A percentile compares a stretch with the other conserved stretches of the same genome.
phyloP scores from a whole-genome alignment of 1,139 yeast species.

The Taphrina flavorubra region DNA sequence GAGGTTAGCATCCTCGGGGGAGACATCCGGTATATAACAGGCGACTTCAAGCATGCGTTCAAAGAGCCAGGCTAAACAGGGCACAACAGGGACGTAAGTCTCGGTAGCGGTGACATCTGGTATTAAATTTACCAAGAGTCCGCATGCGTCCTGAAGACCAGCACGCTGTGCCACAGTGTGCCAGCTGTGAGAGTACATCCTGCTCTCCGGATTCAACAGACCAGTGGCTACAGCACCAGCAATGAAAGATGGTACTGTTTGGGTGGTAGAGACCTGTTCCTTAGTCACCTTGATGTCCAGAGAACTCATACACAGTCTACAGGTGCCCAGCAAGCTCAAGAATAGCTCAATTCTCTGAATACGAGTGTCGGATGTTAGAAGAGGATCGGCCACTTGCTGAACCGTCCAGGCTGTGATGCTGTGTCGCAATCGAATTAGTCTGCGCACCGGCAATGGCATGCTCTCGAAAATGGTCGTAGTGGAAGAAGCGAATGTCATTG shows the following conservation, averaged over 20 bases:
- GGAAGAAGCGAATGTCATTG: slow-evolving; percentile 57
- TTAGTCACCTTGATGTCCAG: slow-evolving; percentile 57
- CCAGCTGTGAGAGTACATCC: slow-evolving; percentile 73
- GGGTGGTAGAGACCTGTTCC: slow-evolving; percentile 47
- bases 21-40: slow-evolving; percentile 71
- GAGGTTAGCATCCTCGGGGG: slow-evolving; percentile 62
- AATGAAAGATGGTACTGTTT: slow-evolving; percentile 75
- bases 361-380: slow-evolving; percentile 64
- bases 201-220: slow-evolving; percentile 77
- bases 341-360: slow-evolving; percentile 73
- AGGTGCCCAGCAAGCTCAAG: slow-evolving; percentile 68
- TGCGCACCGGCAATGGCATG: slow-evolving; percentile 74
- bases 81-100: slow-evolving; percentile 56
- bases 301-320: slow-evolving; percentile 71
- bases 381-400: slow-evolving; percentile 68
- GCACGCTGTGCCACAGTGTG: slow-evolving; percentile 59
- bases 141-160: slow-evolving; percentile 46
- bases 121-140: slow-evolving; percentile 25
- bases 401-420: slow-evolving; percentile 70
- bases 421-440: slow-evolving; percentile 69
- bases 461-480: slow-evolving; percentile 59
- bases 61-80: slow-evolving; percentile 83
- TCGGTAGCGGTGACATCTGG: slow-evolving; percentile 42
- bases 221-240: slow-evolving; percentile 82
- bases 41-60: slow-evolving; percentile 68